Conservation (phyloP, 805 yeast genomes). For the Naumovozyma castellii region DNA sequence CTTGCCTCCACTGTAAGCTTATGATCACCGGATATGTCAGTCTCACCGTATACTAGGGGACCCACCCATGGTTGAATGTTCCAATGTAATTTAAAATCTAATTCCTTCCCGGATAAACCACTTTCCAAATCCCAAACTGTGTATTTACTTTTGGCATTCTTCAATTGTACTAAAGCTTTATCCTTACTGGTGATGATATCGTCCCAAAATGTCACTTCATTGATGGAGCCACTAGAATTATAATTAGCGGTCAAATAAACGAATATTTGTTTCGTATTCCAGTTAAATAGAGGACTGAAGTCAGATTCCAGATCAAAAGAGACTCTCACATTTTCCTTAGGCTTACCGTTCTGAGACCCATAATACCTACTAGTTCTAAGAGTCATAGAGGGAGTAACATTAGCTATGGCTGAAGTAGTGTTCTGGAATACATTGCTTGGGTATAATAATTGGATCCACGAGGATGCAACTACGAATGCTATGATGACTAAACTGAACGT, state of each 20-base stretch:
- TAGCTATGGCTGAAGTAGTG: slow-evolving; percentile 31
- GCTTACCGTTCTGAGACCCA: slow-evolving; percentile 57
- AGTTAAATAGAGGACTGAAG: slow-evolving; percentile 72
- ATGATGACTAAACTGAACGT: slow-evolving; percentile 42
- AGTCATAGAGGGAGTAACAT: slow-evolving; percentile 33
- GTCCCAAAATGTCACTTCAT: slow-evolving; percentile 87
- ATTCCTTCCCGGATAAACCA: slow-evolving; percentile 48
- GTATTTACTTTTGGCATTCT: slow-evolving; percentile 57
- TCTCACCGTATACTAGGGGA: slow-evolving; percentile 59
- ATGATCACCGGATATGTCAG: slow-evolving; percentile 19
- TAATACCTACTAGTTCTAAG: slow-evolving; percentile 48
- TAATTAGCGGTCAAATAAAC: slow-evolving; percentile 85
- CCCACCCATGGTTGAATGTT: slow-evolving; percentile 91
- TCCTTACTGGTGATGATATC: slow-evolving; percentile 53
- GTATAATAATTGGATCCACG: slow-evolving; percentile 43
- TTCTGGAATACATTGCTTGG: slow-evolving; percentile 35
- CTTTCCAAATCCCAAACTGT: slow-evolving; percentile 79
- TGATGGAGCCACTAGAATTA: slow-evolving; percentile 38
- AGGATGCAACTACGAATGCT: slow-evolving; percentile 38
- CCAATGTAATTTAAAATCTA: slow-evolving; percentile 70
- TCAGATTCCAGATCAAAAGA: slow-evolving; percentile 69
- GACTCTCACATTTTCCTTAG: slow-evolving; percentile 68
- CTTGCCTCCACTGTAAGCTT: slow-evolving; percentile 1
- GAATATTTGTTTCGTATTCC: slow-evolving; percentile 97
- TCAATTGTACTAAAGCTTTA: slow-evolving; percentile 48